Base-by-base conservation (phyloP, 805 yeast species). In the Candida yuanshanica region DNA sequence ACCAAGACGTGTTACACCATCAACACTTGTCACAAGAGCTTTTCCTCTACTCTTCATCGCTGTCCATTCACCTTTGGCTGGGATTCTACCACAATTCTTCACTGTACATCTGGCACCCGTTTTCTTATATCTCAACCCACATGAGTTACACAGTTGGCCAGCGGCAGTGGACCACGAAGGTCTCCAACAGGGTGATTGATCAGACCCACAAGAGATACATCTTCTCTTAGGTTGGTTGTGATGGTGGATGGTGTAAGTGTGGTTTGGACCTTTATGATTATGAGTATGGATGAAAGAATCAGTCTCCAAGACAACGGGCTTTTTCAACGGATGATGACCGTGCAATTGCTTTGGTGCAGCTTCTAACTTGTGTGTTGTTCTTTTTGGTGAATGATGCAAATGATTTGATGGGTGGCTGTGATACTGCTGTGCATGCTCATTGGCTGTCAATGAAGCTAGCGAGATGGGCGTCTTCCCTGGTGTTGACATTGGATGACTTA, bases 131-230 rank as follows among this genome's bases (percentile, higher is more conserved):
- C 99, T 72, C 53, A 91, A 69, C 1, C 99, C 99, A 65, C 99
- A 91, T 1, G 96, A 87, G 60, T 91, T 91, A 69, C 99, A 91
- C 51, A 91, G 72, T 66, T 90, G 98, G n/a, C 97, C 98, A 47
- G 84, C 88, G 49, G 80, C 70, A 21, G 79, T 70, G 4, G 91
- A 81, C 99, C 99, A 91, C 5, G 95, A 83, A 2, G 99, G 99
- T 58, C 99, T 77, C 99, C 99, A 91, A 63, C 99, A 91, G 5
- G 99, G 99, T 6, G 95, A 85, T 52, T 85, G 93, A 42, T 81
- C 83, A 1, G 93, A 79, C 7, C 89, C 88, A 64, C 99, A 91
- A 6, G 96, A 87, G 22, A 91, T 80, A 59, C 99, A 91, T 39
- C 74, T 75, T 50, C 95, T 72, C 56, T 49, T 53, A 38, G 37